Evolutionary conservation across 1,139 yeast species (phyloP), one percentile per base, ranked within the genome.

Genomic region (Pichia sp.): DNA sequence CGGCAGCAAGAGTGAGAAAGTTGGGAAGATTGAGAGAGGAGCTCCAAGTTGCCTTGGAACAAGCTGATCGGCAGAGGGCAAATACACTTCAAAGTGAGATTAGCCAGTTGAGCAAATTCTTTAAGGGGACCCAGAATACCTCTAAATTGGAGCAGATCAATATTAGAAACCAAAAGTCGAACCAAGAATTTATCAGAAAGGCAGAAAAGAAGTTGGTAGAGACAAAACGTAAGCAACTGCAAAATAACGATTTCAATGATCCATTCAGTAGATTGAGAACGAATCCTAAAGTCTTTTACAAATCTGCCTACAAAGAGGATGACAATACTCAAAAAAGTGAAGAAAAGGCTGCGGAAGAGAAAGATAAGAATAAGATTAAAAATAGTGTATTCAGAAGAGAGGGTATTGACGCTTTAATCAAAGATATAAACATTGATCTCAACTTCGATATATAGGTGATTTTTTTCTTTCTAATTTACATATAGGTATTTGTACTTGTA

Each of bases 241-340:
- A 67, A 23, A 67, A 66, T 46, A 76, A 79, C 52, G 84, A 77
- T 50, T 73, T 75, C 19, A 78, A 74, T 52, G 95, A 93, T 73
- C 98, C 99, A 38, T 93, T 93, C 70, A 84, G 90, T 59, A 81
- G 98, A 69, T 79, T 93, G 66, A 86, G 90, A 68, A 92, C 97
- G 0, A 85, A 83, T 57, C 88, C 97, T 0, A 81, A 88, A 66
- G 84, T 90, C 59, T 92, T 90, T 70, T 90, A 92, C 64, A 61
- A 64, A 8, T 62, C 69, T 13, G 45, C 26, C 15, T 51, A 48
- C 19, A 52, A 47, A 16, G 26, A 47, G 8, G 62, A 61, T 6
- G 59, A 50, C 13, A 50, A 50, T 29, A 55, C 55, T 16, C 47
- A 55, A 19, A 51, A 54, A 10, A 49, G 46, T 5, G 58, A 57